phyloP scores from a whole-genome alignment of 345 rosid species.

The Rhodomyrtus tomentosa region DNA sequence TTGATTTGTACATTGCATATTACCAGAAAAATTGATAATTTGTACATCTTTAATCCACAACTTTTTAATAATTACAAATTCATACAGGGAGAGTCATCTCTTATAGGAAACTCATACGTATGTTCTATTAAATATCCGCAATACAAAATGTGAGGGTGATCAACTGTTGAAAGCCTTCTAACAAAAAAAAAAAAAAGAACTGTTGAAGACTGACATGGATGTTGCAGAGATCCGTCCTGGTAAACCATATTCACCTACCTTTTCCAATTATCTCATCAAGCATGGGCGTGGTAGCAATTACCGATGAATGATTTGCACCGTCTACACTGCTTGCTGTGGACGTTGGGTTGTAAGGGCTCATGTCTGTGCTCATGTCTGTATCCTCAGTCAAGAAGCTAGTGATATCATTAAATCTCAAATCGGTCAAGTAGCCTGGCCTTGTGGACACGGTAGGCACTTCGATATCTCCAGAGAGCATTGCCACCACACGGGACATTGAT shows the following conservation, averaged over 20 bases:
- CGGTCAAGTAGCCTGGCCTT: conserved; percentile 46
- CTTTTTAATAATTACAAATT: not conserved
- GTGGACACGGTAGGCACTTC: conserved; percentile 29
- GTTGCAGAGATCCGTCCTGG: not conserved
- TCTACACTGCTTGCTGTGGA: not conserved
- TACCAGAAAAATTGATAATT: not conserved
- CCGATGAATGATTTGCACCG: not conserved
- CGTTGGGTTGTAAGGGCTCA: not conserved
- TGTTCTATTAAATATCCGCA: not conserved
- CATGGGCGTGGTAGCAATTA: not conserved
- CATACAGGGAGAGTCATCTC: not conserved
- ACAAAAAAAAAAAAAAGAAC: no score
- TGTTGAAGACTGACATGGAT: not conserved
- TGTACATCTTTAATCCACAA: not conserved
- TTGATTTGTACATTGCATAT: not conserved
- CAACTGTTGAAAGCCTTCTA: not conserved
- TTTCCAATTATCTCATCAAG: not conserved
- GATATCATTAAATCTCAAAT: conserved; percentile 37
- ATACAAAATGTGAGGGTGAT: not conserved
- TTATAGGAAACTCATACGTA: not conserved
- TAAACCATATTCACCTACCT: not conserved
- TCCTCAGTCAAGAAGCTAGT: conserved; percentile 14
- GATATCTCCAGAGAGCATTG: conserved; percentile 62
- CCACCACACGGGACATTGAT: conserved; percentile 52
- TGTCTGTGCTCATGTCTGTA: not conserved